Conservation (phyloP, 441 rosid genomes). For the Gossypium trilobum region DNA sequence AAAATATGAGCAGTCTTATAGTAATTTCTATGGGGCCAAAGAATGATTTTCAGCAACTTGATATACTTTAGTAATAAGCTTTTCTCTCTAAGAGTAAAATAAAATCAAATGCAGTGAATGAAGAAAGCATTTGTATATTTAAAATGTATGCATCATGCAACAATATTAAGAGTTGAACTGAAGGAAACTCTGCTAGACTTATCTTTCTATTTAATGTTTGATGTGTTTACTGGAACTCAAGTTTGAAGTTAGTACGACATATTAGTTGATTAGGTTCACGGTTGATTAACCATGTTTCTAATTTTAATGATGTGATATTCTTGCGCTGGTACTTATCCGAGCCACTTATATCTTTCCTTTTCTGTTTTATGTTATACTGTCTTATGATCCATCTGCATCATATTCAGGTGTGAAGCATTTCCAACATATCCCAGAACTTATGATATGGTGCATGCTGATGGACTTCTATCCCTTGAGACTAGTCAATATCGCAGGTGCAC, state of each 20-base stretch:
- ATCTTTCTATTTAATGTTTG: not conserved
- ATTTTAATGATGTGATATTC: not conserved
- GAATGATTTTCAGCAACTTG: not conserved
- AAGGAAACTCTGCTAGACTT: not conserved
- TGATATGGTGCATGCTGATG: conserved; percentile 85
- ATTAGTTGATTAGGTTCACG: not conserved
- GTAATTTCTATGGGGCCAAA: not conserved
- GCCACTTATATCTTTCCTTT: not conserved
- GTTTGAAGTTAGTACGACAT: not conserved
- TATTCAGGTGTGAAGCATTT: conserved; percentile 87
- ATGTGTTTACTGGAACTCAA: not conserved
- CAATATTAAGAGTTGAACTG: not conserved
- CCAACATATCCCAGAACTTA: conserved; percentile 92
- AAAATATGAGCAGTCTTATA: not conserved
- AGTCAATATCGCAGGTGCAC: conserved; percentile 45
- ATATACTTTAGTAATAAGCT: not conserved
- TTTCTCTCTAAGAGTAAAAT: not conserved
- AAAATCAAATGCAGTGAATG: not conserved
- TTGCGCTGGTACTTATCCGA: not conserved
- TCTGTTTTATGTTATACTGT: not conserved
- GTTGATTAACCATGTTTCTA: not conserved
- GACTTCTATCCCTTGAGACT: conserved; percentile 58
- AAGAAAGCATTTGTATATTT: not conserved
- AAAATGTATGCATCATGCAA: not conserved
- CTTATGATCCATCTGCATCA: conserved; percentile 13